A percentile compares a stretch with the other conserved stretches of the same genome.
Conservation (phyloP, 176 grass and related monocot species). For the Otatea glauca region DNA sequence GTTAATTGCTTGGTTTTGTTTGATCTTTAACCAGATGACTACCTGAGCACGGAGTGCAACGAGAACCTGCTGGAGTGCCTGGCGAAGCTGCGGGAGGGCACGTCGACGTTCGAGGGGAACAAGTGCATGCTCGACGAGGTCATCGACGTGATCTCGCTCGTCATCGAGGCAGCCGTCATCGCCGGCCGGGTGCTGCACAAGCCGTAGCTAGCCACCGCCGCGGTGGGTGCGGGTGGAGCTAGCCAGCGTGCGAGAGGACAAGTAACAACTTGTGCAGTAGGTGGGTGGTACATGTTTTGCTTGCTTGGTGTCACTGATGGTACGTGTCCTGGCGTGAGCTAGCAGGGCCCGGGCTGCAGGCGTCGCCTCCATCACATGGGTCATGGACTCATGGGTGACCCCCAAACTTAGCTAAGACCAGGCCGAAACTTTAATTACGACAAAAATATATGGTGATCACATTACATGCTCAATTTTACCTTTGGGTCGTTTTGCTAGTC, state of each 20-base stretch:
- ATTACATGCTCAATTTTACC: not conserved
- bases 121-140: conserved; percentile 89
- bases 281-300: conserved; percentile 46
- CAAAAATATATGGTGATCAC: conserved; percentile 29
- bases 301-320: conserved; percentile 33
- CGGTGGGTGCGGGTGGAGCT: not conserved
- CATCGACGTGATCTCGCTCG: conserved; percentile 71
- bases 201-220: conserved; percentile 44
- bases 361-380: conserved; percentile 40
- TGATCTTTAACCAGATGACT: conserved; percentile 55
- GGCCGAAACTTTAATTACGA: conserved; percentile 17
- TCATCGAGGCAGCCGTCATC: conserved; percentile 83
- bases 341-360: not conserved
- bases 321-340: conserved; percentile 11
- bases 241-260: not conserved
- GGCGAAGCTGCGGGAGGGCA: conserved; percentile 46
- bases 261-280: conserved; percentile 10
- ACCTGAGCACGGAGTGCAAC: conserved; percentile 83
- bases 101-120: conserved; percentile 72
- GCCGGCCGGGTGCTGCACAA: conserved; percentile 84
- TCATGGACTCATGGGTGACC: not conserved
- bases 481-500: not conserved
- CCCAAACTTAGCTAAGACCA: not conserved
- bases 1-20: not conserved
- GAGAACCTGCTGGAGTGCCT: conserved; percentile 72